Conservation (phyloP, 148 eudicot species). For the Camellia sinensis region DNA sequence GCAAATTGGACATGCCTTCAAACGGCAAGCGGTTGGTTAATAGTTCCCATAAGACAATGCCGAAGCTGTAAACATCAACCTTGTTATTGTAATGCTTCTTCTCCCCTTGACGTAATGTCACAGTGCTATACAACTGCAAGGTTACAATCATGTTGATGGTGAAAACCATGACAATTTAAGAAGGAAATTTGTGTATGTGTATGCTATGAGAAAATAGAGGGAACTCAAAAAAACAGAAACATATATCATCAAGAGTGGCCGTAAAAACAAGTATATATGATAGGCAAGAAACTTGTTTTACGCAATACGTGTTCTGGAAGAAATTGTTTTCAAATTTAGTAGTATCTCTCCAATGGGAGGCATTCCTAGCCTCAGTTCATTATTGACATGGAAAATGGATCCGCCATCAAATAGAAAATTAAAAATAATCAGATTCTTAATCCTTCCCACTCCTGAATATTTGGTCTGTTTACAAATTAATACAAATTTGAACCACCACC, state of each 20-base stretch:
- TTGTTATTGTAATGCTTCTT: constrained; percentile 98
- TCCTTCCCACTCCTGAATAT: neutral
- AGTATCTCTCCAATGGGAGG: neutral
- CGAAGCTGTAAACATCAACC: constrained; percentile 96
- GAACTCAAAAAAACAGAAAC: neutral
- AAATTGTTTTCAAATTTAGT: neutral
- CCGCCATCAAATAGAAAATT: constrained; percentile 2
- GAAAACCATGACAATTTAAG: constrained; percentile 9
- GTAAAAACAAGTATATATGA: neutral
- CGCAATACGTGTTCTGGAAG: neutral
- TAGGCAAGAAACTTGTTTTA: neutral
- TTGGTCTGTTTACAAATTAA: neutral
- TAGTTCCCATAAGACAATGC: constrained; percentile 91
- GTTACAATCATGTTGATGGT: constrained; percentile 11
- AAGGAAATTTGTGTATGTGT: neutral
- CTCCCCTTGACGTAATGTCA: constrained; percentile 92
- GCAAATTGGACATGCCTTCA: constrained; percentile 93
- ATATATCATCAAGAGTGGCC: neutral
- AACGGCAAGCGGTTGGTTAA: constrained; percentile 90
- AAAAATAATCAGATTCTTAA: neutral
- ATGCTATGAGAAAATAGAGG: neutral
- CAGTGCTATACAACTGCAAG: constrained; percentile 88
- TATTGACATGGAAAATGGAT: neutral
- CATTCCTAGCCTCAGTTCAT: neutral
- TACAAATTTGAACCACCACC: neutral